Base-by-base conservation (phyloP, 2,329 filamentous ascomycete genomes). In the Colletotrichum nymphaeae region DNA sequence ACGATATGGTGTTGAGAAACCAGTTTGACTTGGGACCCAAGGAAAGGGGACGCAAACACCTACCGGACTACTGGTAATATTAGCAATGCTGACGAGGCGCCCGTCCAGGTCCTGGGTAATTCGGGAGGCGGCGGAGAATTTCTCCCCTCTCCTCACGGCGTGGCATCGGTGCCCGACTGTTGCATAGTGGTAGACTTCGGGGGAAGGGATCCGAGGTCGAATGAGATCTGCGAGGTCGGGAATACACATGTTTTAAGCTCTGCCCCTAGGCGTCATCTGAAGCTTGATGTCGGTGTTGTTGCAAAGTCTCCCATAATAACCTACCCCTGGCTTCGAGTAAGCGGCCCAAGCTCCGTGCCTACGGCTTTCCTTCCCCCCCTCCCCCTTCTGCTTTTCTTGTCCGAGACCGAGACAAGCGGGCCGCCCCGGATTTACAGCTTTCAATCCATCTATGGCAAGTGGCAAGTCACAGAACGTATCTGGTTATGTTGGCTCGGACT, bases 261-360 rank as follows among this genome's bases (percentile, higher is more conserved):
- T 24, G 60, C 56, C 56, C 35, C 60, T 71, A 70, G 37, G 71
- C 62, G 71, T 66, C 67, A 70, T 73, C 71, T 66, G 71, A 73
- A 73, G 71, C 71, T 62, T 66, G 62, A 53, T 32, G 22, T 49
- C 64, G 4, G 55, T 59, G 53, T 35, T 46, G 37, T 67, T 64
- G 70, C 28, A 69, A 64, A 64, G 59, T 52, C 30, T 56, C 56
- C 56, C 22, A 22, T 55, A 46, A 22, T 26, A 7, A 24, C 24
- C 56, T 37, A 53, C 46, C 22, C 26, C 55, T 57, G 60, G 42
- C 52, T 57, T 24, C 28, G 49, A 60, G 60, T 52, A 65, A 42
- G 57, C 16, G 70, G 70, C 60, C 70, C 60, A 65, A 73, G 67
- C 71, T 71, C 35, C n/a, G 46, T 52, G 35, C 35, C 60, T 60